These are phyloP conservation scores for Hibiscus mutabilis DNA, from an alignment of 345 rosid genomes.

Conservation along the genomic window DNA sequence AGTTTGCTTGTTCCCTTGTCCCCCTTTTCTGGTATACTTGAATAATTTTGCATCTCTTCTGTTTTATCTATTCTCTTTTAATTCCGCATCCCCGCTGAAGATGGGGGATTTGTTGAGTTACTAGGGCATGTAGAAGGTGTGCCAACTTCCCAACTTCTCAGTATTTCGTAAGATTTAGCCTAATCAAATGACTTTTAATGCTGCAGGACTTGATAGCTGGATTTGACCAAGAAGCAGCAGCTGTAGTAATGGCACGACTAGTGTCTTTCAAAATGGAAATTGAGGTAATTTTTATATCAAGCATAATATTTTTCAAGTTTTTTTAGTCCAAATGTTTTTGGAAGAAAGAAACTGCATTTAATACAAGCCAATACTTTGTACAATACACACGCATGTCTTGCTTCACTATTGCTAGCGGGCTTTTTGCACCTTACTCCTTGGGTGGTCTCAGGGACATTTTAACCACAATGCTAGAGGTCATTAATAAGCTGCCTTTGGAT, in stretches of 20 bases:
- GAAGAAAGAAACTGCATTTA: neutral
- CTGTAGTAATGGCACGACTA: conserved; percentile 79
- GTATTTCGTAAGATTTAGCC: neutral
- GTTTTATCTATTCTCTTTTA: too few relatives aligned
- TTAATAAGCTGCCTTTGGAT: neutral
- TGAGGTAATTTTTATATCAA: conserved; percentile 47
- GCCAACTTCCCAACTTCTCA: neutral
- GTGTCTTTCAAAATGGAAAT: conserved; percentile 94
- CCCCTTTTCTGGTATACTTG: neutral
- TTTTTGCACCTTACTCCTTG: neutral
- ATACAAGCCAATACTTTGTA: neutral
- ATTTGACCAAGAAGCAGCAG: conserved; percentile 99
- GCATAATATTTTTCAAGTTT: neutral
- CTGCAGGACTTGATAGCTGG: conserved; percentile 84
- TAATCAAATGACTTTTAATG: conserved; percentile 11
- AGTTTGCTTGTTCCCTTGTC: neutral
- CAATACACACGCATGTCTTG: neutral
- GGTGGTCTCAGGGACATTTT: neutral
- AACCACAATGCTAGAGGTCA: neutral
- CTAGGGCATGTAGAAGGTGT: neutral
- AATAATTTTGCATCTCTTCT: neutral
- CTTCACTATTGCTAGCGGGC: neutral
- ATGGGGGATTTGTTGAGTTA: neutral
- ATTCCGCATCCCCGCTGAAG: neutral
- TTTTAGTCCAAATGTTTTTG: neutral